These are phyloP conservation scores for Byssothecium circinans DNA, from an alignment of 2,329 filamentous ascomycete species.

Conservation along the genomic window DNA sequence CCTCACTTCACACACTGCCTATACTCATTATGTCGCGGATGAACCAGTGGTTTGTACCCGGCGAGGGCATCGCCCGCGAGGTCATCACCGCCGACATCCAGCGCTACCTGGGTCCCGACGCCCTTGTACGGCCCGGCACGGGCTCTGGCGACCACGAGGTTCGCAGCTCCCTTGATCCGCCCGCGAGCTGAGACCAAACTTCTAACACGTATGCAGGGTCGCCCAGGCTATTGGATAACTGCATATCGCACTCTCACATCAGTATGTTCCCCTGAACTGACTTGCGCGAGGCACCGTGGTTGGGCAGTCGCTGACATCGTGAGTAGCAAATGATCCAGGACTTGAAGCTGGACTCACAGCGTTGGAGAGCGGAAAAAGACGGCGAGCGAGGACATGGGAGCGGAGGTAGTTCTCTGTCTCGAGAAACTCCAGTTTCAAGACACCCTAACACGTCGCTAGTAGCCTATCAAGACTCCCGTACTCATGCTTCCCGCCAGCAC, in stretches of 20 bases:
- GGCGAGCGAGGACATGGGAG: slow-evolving; percentile 46
- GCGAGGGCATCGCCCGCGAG: slow-evolving; percentile 54
- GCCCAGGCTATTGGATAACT: slow-evolving; percentile 54
- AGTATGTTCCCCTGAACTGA: slow-evolving; percentile 38
- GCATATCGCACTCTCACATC: slow-evolving; percentile 55
- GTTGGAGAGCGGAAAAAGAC: slow-evolving; percentile 45
- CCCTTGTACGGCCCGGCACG: slow-evolving; percentile 51
- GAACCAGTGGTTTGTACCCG: slow-evolving; percentile 54
- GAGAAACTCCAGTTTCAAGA: slow-evolving; percentile 46
- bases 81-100: slow-evolving; percentile 57
- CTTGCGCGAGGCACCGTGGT: background rate
- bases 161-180: slow-evolving; percentile 23
- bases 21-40: slow-evolving; percentile 35
- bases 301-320: slow-evolving; percentile 20
- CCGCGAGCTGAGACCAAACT: slow-evolving; percentile 4
- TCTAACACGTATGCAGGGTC: slow-evolving; percentile 39
- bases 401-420: slow-evolving; percentile 48
- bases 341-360: slow-evolving; percentile 51
- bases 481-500: slow-evolving; percentile 48
- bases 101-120: slow-evolving; percentile 55
- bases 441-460: slow-evolving; percentile 50
- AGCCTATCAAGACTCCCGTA: slow-evolving; percentile 47
- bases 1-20: slow-evolving; percentile 16
- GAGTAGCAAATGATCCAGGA: slow-evolving; percentile 53
- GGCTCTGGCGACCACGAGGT: slow-evolving; percentile 51